Evolutionary conservation across 345 rosid species (phyloP), one percentile per base, ranked within the genome.

Genomic region (Adansonia digitata): DNA sequence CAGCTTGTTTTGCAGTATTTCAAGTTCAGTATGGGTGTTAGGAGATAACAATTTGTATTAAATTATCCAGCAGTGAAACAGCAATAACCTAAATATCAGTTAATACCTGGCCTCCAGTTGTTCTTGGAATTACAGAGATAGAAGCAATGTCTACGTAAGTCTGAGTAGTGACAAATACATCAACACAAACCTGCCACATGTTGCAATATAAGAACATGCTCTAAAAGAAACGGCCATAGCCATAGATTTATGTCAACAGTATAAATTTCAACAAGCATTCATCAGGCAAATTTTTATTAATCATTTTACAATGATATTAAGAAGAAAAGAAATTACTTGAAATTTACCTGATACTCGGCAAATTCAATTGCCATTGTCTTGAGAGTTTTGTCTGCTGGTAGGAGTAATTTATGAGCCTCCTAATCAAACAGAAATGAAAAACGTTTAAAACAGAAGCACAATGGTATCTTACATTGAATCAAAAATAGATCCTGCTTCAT

Each of bases 391-490:
- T 93, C 98, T 0, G 92, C 95, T 15, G 99, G 91, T 76, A 90
- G 97, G n/a, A 96, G 92, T 81, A 96, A 86, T 79, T 96, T 96
- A 81, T 86, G 92, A 69, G 97, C 89, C 84, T 96, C 99, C 99
- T 96, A 82, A 83, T 31, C 73, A 80, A 78, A 80, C 64, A 71
- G 73, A 73, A 71, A 71, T 53, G 29, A 56, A 27, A 34, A 62
- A 46, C 10, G 5, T 2, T 2, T 73, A 22, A 56, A 71, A 52
- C 71, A 61, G 74, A 29, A 71, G 66, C 35, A 64, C 6, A 74
- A 51, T 22, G 5, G 1, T 37, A 26, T 72, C 43, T 20, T 48
- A 8, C 37, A 48, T 5, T 51, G 7, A 49, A 64, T 46, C 1
- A 15, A 20, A 63, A 63, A 13, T 2, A 40, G 59, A 7, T 14